Conservation (phyloP, 2,329 filamentous ascomycete genomes). For the Pyrenophora graminea region DNA sequence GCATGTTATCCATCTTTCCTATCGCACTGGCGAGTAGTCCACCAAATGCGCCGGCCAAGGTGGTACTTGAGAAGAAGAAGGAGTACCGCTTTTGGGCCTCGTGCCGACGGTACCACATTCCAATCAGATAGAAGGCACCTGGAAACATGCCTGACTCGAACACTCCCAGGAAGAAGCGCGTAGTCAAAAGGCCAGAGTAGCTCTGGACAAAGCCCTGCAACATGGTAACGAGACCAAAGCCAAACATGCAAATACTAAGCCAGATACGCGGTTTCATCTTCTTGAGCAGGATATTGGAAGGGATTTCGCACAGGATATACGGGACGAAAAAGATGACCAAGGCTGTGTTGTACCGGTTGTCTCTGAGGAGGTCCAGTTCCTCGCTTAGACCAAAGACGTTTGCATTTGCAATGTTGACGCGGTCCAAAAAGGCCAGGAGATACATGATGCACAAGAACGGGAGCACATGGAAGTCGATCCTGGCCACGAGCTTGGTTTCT, state of each 20-base stretch:
- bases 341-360: slow-evolving; percentile 55
- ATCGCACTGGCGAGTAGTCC: slow-evolving; percentile 85
- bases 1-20: slow-evolving; percentile 78
- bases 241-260: slow-evolving; percentile 79
- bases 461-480: slow-evolving; percentile 55
- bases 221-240: slow-evolving; percentile 69
- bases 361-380: slow-evolving; percentile 50
- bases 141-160: slow-evolving; percentile 61
- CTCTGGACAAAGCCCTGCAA: slow-evolving; percentile 78
- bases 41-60: slow-evolving; percentile 80
- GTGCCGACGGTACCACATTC: slow-evolving; percentile 86
- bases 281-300: slow-evolving; percentile 58
- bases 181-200: slow-evolving; percentile 76
- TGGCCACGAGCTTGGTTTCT: slow-evolving; percentile 51
- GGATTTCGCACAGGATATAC: slow-evolving; percentile 59
- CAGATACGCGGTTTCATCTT: slow-evolving; percentile 58
- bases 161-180: slow-evolving; percentile 79
- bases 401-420: slow-evolving; percentile 60
- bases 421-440: slow-evolving; percentile 54
- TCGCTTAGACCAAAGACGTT: slow-evolving; percentile 55
- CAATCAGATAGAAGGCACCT: slow-evolving; percentile 67
- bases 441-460: slow-evolving; percentile 58
- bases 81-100: slow-evolving; percentile 92
- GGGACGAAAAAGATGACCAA: slow-evolving; percentile 61
- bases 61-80: slow-evolving; percentile 89